phyloP scores from a whole-genome alignment of 148 eudicot genomes.

The Diospyros kaki region DNA sequence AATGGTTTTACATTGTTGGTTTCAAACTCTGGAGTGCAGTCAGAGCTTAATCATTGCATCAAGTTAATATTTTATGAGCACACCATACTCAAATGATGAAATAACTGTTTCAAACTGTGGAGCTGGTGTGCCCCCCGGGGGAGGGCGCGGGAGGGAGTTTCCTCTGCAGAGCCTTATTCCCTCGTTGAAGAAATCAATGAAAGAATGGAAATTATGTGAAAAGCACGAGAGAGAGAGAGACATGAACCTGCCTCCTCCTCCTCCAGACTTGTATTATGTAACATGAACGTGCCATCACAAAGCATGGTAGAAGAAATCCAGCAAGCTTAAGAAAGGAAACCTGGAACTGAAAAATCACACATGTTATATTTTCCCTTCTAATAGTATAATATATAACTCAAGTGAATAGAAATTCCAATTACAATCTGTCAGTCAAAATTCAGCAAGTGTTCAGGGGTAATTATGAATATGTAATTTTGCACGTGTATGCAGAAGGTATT shows the following conservation, averaged over 20 bases:
- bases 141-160: too few species aligned
- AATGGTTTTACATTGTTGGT: not conserved
- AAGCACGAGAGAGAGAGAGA: not conserved
- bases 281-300: slow-evolving; percentile 64
- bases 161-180: not conserved
- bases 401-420: not conserved
- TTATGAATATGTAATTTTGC: too few species aligned
- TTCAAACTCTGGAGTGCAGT: not conserved
- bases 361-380: not conserved
- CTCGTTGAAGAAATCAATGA: not conserved
- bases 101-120: too few species aligned
- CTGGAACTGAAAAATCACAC: slow-evolving; percentile 47
- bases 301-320: slow-evolving; percentile 80
- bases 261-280: slow-evolving; percentile 51
- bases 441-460: not conserved
- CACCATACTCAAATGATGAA: too few species aligned
- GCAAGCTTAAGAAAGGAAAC: slow-evolving; percentile 69
- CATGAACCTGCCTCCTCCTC: slow-evolving; percentile 59
- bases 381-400: too few species aligned
- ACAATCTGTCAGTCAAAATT: not conserved
- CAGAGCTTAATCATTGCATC: not conserved
- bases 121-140: too few species aligned
- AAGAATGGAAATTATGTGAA: not conserved
- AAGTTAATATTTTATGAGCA: not conserved
- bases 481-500: not conserved